Evolutionary conservation across 1,284 basidiomycete species (phyloP), one percentile per base, ranked within the genome.

Genomic region (Leccinum ponderosum): DNA sequence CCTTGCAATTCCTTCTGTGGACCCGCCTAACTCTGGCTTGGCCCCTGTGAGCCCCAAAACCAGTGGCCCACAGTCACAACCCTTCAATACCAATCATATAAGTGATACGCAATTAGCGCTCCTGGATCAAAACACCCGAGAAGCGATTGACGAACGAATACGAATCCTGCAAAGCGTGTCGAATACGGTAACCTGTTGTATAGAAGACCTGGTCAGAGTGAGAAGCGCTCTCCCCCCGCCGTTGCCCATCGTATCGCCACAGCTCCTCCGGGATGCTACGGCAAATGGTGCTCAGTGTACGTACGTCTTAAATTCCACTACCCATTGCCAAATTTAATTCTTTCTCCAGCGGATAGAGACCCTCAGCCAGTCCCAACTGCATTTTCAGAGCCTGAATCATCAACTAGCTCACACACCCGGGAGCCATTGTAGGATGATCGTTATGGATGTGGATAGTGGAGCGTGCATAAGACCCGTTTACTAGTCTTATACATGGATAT

Each of bases 101-200:
- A 86, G 82, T 39, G 85, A 85, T 50, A 82, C 82, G 58, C 89
- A 88, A 68, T 78, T 91, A 33, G 76, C 75, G 22, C 72, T 80
- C 37, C 76, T 91, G 71, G 90, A 93, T 65, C 75, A 70, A 37
- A 70, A 89, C 31, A 91, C 90, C 20, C 79, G 91, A 53, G 89
- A 91, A 66, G 89, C 89, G 4, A 90, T 96, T 53, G 91, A 95
- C 64, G 91, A 94, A 73, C 83, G 93, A 60, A 76, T 96, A 62
- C 80, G 86, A 48, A 82, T 93, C 27, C 76, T 96, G 29, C 89
- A 92, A 74, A 82, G 85, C 33, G 87, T 95, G 31, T 91, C 91
- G 53, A 79, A 79, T 33, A 82, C 85, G 11, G 80, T 94, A 12
- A 85, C 84, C 71, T 79, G 82, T 17, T 89, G 91, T 65, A 82